Base-by-base conservation (phyloP, 495 filamentous ascomycete species). In the Pyronema domesticum region DNA sequence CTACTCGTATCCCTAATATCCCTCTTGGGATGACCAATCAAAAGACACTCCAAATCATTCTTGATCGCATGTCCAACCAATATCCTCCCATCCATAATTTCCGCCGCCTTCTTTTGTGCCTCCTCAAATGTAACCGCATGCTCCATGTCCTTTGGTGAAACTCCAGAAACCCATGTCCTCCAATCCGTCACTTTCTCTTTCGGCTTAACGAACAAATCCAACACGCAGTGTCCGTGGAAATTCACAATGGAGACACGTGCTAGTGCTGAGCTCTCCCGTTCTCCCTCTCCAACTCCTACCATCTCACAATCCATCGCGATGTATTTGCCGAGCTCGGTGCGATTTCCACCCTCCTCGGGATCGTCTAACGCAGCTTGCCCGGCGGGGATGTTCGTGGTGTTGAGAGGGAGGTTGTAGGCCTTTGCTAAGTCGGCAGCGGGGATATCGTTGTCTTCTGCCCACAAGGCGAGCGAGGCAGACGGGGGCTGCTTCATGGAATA, bases 261-360 rank as follows among this genome's bases (percentile, higher is more conserved):
- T 34, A 96, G 76, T 3, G 76, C 77, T 9, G 80, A 82, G 9
- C 71, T 68, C 62, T 84, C 77, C 45, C 71, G 66, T 40, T 82
- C 79, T 3, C 74, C 74, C 36, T 75, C 73, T 1, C 82, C 78
- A 9, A 87, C 78, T 39, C 91, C 91, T 14, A 98, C 89, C 91
- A 98, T 98, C 70, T 98, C 91, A 68, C 91, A 96, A 71, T 98
- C 93, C 44, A 98, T 76, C 36, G 86, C 83, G 44, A 98, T 67
- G 63, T 91, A 96, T 74, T 86, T 91, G 50, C 88, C 89, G 45
- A 83, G 64, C 45, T 82, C 77, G 68, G 67, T 82, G 78, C 70
- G 2, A 60, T 59, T 57, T 7, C 55, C 49, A 5, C 51, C 48
- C 35, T 51, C 56, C 17, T 61, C 52, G 44, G 47, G 37, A 48